Base-by-base conservation (phyloP, 768 basidiomycete genomes). In the Piloderma croceum region DNA sequence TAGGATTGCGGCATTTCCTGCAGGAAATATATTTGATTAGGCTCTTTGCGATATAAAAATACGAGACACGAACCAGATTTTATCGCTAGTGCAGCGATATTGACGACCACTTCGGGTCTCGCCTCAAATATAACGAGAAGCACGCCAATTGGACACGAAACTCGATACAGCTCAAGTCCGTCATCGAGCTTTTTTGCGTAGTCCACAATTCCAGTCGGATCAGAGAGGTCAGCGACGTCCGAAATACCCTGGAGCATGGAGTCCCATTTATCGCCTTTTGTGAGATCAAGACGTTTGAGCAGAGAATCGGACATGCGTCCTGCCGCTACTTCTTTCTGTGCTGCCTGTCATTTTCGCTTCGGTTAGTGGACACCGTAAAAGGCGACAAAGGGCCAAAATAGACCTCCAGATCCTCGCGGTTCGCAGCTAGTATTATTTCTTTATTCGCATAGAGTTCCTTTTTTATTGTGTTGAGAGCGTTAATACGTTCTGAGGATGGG, bases 111-210 rank as follows among this genome's bases (percentile, higher is more conserved):
- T 59, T 99, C 96, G 1, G 96, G 96, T 21, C 94, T 76, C 3
- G 94, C 88, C 61, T 98, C 96, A 52, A 99, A 99, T 45, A 99
- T 94, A 46, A 98, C 90, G 37, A 99, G 73, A 10, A 99, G 69
- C 1, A 96, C 92, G 17, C 96, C 96, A 47, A 99, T 93, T 0
- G 96, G 93, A 56, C 94, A 98, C 0, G 94, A 88, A 1, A 98
- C 86, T 22, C 91, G 81, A 63, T 94, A 90, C 3, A 99, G 74
- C 49, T 96, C 88, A 17, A 98, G 71, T 0, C 68, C 74, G 42
- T 91, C 86, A 54, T 92, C 92, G 24, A 99, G 70, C 53, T 89
- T 77, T n/a, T 79, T 80, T 1, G 96, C 91, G 60, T 96, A 98
- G 0, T 85, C 77, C 15, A 96, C 79, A 27, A 73, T 66, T 5